A percentile compares a stretch with the other conserved stretches of the same genome.
Evolutionary conservation across 208 protist species (phyloP).

Genomic region (Wallacemonas sp.): DNA sequence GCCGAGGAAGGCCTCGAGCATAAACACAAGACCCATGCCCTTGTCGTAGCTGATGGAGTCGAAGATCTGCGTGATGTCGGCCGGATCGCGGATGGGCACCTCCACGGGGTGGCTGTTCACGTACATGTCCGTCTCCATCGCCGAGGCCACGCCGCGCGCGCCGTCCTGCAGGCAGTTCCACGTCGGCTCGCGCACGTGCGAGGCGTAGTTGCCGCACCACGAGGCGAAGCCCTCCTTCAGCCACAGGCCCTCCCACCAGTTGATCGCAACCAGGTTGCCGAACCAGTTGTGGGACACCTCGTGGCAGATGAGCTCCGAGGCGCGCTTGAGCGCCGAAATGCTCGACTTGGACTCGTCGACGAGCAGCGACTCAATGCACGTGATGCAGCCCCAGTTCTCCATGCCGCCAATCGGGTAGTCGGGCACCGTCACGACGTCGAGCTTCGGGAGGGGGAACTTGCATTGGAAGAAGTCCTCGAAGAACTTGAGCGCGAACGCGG

Average conservation of each 20-base stretch:
- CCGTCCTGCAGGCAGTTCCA: constrained; percentile 92
- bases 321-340: constrained; percentile 64
- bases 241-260: constrained; percentile 99
- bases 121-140: constrained; percentile 90
- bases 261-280: constrained; percentile 98
- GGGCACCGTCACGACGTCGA: constrained; percentile 97
- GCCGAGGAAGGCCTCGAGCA: constrained; percentile 93
- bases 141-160: constrained; percentile 46
- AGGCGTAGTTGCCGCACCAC: constrained; percentile 93
- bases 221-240: constrained; percentile 99
- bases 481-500: constrained; percentile 72
- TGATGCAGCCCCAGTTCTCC: constrained; percentile 96
- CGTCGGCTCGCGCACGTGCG: constrained; percentile 73
- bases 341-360: constrained; percentile 73
- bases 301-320: constrained; percentile 93
- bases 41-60: constrained; percentile 97
- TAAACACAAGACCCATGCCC: constrained; percentile 93
- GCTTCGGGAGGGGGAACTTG: constrained; percentile 95
- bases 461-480: constrained; percentile 91
- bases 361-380: constrained; percentile 91
- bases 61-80: constrained; percentile 97
- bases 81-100: constrained; percentile 90
- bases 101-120: constrained; percentile 96
- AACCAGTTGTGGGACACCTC: constrained; percentile 99
- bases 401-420: constrained; percentile 97